phyloP scores from a whole-genome alignment of 1,139 yeast species.

The Diutina sp. region DNA sequence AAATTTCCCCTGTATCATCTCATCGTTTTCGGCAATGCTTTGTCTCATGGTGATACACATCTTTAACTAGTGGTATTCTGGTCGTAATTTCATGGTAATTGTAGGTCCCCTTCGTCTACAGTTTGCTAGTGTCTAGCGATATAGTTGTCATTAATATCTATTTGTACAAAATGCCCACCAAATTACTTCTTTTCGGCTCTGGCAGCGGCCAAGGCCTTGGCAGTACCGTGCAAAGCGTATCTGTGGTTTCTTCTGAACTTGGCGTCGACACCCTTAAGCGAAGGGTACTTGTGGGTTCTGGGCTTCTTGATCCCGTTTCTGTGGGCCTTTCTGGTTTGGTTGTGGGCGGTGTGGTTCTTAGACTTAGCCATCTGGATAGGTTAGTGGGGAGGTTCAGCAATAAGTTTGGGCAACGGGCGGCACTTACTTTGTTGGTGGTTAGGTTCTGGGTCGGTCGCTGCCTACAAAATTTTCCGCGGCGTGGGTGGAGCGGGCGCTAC shows the following conservation, averaged over 20 bases:
- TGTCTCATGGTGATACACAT: no score
- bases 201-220: constrained; percentile 61
- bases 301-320: constrained; percentile 99
- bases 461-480: background rate
- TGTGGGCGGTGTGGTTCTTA: constrained; percentile 99
- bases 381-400: background rate
- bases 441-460: background rate
- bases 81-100: no score
- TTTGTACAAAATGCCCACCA: background rate
- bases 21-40: no score
- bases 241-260: constrained; percentile 99
- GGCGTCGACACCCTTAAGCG: constrained; percentile 97
- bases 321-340: constrained; percentile 99
- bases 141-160: background rate
- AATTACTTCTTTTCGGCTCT: background rate
- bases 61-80: no score
- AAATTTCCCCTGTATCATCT: no score
- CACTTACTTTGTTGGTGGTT: constrained; percentile 1
- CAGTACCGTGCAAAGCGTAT: constrained; percentile 97
- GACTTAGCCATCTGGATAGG: constrained; percentile 72
- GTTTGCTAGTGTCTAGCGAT: background rate
- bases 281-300: constrained; percentile 93
- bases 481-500: background rate
- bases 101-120: no score
- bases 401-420: background rate